phyloP scores from a whole-genome alignment of 176 grass and related monocot genomes.

The Triticum timopheevii region DNA sequence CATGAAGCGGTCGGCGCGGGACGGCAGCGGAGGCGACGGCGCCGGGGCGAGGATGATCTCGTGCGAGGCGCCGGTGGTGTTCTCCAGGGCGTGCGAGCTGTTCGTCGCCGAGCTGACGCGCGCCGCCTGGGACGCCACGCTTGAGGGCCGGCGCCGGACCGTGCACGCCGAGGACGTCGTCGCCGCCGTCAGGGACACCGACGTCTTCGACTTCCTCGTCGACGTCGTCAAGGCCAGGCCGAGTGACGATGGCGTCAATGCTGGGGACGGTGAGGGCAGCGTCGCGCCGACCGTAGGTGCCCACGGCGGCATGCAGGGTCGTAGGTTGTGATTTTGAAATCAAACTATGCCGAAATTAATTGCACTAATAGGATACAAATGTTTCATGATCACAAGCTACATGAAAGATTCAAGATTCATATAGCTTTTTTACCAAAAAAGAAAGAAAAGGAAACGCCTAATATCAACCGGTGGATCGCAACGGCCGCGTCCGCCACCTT shows the following conservation, averaged over 20 bases:
- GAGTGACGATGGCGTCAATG: not conserved
- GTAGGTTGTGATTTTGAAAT: not conserved
- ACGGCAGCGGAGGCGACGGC: slow-evolving; percentile 5
- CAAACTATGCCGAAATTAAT: not conserved
- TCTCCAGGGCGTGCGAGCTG: slow-evolving; percentile 70
- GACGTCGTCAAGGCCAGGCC: slow-evolving; percentile 23
- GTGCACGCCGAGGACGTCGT: slow-evolving; percentile 57
- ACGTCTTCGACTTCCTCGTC: slow-evolving; percentile 65
- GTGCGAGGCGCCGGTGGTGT: slow-evolving; percentile 59
- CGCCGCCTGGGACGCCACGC: slow-evolving; percentile 48
- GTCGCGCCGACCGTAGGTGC: not conserved
- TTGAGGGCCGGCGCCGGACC: slow-evolving; percentile 40
- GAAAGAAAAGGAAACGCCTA: too few relatives aligned
- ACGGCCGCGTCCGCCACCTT: too few relatives aligned
- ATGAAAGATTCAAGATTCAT: too few relatives aligned
- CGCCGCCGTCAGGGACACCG: slow-evolving; percentile 38
- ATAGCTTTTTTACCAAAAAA: too few relatives aligned
- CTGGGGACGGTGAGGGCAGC: not conserved
- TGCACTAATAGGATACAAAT: not conserved
- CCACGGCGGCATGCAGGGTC: not conserved
- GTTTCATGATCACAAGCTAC: too few relatives aligned
- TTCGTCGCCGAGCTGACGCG: slow-evolving; percentile 60
- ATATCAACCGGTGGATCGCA: too few relatives aligned
- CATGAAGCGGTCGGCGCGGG: slow-evolving; percentile 57
- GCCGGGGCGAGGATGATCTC: slow-evolving; percentile 58